Percentiles rank a stretch among this genome's conserved stretches.
phyloP scores from a whole-genome alignment of 106 monocot species.

The Chionographis japonica region DNA sequence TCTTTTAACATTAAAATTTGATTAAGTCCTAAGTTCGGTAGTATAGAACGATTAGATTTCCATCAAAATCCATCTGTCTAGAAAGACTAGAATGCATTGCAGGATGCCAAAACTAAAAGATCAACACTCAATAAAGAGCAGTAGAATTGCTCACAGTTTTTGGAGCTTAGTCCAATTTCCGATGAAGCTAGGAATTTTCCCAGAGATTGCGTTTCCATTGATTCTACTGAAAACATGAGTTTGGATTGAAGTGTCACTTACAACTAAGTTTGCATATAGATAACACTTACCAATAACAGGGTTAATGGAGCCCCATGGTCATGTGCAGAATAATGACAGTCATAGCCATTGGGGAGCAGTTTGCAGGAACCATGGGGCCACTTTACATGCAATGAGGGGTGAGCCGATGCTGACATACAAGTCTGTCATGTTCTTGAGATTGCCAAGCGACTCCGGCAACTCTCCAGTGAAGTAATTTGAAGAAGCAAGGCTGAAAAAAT shows the following conservation, averaged over 20 bases:
- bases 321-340: too few species aligned
- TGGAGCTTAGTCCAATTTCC: slow-evolving; percentile 30
- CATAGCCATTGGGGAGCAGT: too few species aligned
- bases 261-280: neutral
- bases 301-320: neutral
- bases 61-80: too few species aligned
- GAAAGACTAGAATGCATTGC: too few species aligned
- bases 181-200: slow-evolving; percentile 32
- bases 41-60: too few species aligned
- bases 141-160: slow-evolving; percentile 32
- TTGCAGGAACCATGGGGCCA: too few species aligned
- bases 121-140: too few species aligned
- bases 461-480: slow-evolving; percentile 38
- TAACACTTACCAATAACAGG: neutral
- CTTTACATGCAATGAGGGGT: too few species aligned
- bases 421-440: slow-evolving; percentile 32
- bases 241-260: neutral
- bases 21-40: too few species aligned
- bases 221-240: slow-evolving; percentile 36
- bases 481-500: slow-evolving; percentile 19
- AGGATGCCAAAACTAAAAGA: too few species aligned
- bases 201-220: slow-evolving; percentile 47
- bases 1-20: too few species aligned
- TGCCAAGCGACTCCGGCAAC: slow-evolving; percentile 39
- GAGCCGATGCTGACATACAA: slow-evolving; percentile 21